phyloP scores from a whole-genome alignment of 202 grass and related monocot species.

The Eragrostis tef region DNA sequence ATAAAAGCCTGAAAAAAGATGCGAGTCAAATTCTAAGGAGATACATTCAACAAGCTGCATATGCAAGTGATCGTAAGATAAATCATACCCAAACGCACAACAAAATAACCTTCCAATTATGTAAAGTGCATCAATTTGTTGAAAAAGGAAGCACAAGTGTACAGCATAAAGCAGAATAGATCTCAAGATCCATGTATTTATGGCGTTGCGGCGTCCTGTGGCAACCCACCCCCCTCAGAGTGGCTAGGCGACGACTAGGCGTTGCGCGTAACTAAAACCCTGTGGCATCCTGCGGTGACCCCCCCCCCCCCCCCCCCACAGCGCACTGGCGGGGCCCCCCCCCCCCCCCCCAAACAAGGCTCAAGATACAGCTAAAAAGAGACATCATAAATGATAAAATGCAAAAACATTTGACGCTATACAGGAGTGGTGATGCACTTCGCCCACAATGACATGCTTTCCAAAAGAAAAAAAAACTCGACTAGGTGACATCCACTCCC shows the following conservation, averaged over 20 bases:
- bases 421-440: not conserved
- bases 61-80: not conserved
- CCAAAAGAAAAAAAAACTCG: no score
- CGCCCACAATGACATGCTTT: not conserved
- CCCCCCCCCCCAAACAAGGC: no score
- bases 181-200: no score
- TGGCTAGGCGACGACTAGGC: no score
- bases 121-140: not conserved
- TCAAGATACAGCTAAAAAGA: not conserved
- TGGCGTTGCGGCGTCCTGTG: no score
- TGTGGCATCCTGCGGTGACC: no score
- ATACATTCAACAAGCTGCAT: not conserved
- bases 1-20: constrained; percentile 74
- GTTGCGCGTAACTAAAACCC: no score
- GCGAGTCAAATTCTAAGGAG: not conserved
- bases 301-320: no score
- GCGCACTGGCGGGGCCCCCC: no score
- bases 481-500: no score
- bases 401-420: not conserved
- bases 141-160: not conserved
- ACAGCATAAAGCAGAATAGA: not conserved
- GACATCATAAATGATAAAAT: no score
- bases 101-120: not conserved
- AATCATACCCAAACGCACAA: not conserved
- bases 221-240: no score